phyloP scores from a whole-genome alignment of 208 protist species.

The Angomonas ambiguus region DNA sequence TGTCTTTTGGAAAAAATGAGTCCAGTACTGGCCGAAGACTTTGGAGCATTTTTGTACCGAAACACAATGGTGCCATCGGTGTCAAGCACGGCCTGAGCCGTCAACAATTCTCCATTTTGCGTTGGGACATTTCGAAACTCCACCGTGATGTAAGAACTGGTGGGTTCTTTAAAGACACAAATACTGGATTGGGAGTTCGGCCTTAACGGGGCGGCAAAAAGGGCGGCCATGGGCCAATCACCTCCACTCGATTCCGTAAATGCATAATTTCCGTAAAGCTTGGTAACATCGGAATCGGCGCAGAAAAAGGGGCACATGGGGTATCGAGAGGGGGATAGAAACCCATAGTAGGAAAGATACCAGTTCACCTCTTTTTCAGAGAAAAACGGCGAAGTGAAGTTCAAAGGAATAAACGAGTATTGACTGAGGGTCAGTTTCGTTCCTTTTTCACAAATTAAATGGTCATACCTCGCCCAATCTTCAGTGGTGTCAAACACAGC shows the following conservation, averaged over 20 bases:
- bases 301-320: slow-evolving; percentile 34
- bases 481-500: not conserved
- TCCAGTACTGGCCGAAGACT: not conserved
- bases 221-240: slow-evolving; percentile 21
- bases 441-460: too few relatives aligned
- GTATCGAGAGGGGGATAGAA: slow-evolving; percentile 16
- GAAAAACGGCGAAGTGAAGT: slow-evolving; percentile 23
- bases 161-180: not conserved
- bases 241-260: slow-evolving; percentile 13
- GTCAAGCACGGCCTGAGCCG: slow-evolving; percentile 24
- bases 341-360: slow-evolving; percentile 26
- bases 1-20: not conserved
- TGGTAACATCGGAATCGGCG: not conserved
- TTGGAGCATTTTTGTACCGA: slow-evolving; percentile 24
- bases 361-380: slow-evolving; percentile 9
- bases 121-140: not conserved
- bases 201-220: slow-evolving; percentile 7
- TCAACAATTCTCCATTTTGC: slow-evolving; percentile 2
- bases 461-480: not conserved
- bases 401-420: not conserved
- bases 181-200: not conserved
- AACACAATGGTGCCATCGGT: slow-evolving; percentile 32
- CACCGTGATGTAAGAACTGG: not conserved
- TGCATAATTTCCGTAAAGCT: slow-evolving; percentile 16
- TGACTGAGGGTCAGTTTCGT: not conserved